Percentiles rank a stretch among this genome's conserved stretches.
These are phyloP conservation scores for Kingdonia uniflora DNA, from an alignment of 164 flowering plant species.

Conservation along the genomic window DNA sequence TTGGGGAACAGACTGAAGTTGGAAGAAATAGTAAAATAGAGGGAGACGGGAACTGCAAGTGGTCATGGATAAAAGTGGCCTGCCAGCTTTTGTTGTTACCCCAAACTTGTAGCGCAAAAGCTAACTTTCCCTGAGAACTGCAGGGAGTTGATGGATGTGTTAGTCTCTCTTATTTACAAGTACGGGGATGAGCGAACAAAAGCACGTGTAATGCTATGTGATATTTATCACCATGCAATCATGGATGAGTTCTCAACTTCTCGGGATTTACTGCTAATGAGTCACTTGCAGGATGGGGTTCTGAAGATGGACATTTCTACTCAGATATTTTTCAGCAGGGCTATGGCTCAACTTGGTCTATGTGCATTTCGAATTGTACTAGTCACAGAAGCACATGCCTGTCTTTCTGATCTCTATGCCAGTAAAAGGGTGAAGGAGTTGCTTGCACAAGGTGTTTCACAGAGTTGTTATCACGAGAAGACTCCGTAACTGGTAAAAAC, in stretches of 20 bases:
- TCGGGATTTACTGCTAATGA: constrained; percentile 83
- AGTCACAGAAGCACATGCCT: constrained; percentile 65
- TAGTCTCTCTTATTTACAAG: constrained; percentile 76
- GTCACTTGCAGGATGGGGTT: constrained; percentile 85
- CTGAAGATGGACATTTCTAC: constrained; percentile 88
- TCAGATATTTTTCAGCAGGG: constrained; percentile 80
- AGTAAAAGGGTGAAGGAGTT: constrained; percentile 90
- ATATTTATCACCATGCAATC: constrained; percentile 93
- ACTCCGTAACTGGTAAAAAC: constrained; percentile 85
- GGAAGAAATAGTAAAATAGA: constrained; percentile 29
- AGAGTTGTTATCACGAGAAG: constrained; percentile 90
- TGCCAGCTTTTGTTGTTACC: constrained; percentile 59
- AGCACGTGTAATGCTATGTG: constrained; percentile 96
- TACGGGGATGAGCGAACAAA: constrained; percentile 95
- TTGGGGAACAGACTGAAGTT: constrained; percentile 45
- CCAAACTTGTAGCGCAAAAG: constrained; percentile 71
- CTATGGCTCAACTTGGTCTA: constrained; percentile 93
- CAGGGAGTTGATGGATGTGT: constrained; percentile 62
- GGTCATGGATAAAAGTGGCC: constrained; percentile 46
- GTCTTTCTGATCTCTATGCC: constrained; percentile 84
- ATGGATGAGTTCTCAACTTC: constrained; percentile 62
- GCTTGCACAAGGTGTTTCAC: constrained; percentile 92
- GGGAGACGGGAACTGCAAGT: constrained; percentile 32
- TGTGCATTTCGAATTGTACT: constrained; percentile 82
- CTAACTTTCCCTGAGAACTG: constrained; percentile 75